These are phyloP conservation scores for Plasmodium vinckei DNA, from an alignment of 169 alveolate species.

Conservation along the genomic window DNA sequence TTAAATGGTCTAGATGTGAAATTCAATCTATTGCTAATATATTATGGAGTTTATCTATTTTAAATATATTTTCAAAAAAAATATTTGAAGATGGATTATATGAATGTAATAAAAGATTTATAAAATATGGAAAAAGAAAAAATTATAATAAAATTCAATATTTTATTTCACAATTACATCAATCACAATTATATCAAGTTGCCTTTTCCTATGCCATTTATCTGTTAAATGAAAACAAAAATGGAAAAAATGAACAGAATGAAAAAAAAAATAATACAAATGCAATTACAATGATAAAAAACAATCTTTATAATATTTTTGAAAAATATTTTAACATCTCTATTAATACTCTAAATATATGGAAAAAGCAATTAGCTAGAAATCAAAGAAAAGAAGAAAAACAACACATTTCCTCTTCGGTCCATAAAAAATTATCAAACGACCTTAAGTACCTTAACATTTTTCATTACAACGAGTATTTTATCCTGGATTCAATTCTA, in stretches of 20 bases:
- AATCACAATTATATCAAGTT: constrained; percentile 65
- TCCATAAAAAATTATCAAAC: constrained; percentile 54
- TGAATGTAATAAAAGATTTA: constrained; percentile 74
- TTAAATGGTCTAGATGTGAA: constrained; percentile 61
- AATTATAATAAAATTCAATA: constrained; percentile 35
- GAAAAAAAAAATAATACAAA: constrained; percentile 4
- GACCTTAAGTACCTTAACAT: constrained; percentile 34
- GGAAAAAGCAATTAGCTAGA: constrained; percentile 73
- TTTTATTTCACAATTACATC: constrained; percentile 66
- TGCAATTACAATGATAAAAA: not conserved
- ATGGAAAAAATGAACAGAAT: not conserved
- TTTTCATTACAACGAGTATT: constrained; percentile 51
- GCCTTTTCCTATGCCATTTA: constrained; percentile 45
- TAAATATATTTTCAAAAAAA: constrained; percentile 34
- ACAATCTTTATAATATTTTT: constrained; percentile 8
- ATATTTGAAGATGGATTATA: constrained; percentile 44
- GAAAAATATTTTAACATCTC: constrained; percentile 60
- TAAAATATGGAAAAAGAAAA: constrained; percentile 38
- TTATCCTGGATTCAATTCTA: constrained; percentile 52
- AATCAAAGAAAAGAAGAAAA: constrained; percentile 71
- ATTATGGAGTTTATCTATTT: constrained; percentile 63
- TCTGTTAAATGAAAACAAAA: constrained; percentile 14
- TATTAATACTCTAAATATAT: constrained; percentile 40
- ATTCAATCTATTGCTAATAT: constrained; percentile 64
- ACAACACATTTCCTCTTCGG: constrained; percentile 52